Percentiles rank a stretch among this genome's conserved stretches.
These are phyloP conservation scores for Halophytophthora polymorphica DNA, from an alignment of 352 stramenopile genomes.

Conservation along the genomic window DNA sequence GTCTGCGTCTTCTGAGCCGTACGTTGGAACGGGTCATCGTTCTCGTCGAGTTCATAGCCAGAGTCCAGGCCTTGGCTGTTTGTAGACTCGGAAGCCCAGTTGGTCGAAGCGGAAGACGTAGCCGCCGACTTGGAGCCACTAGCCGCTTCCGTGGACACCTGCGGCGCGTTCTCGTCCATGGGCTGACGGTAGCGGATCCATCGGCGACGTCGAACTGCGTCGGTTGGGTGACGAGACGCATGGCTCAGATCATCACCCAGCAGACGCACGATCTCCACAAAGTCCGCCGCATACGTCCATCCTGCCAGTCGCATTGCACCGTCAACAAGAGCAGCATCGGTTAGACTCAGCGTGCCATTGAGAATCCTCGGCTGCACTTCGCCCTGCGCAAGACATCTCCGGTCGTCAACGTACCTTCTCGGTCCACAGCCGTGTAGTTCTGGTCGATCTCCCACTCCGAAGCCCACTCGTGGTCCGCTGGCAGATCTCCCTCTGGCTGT, in stretches of 20 bases:
- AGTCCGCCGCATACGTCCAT: conserved; percentile 85
- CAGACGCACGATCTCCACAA: conserved; percentile 69
- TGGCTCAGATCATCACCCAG: conserved; percentile 81
- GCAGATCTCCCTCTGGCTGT: conserved; percentile 61
- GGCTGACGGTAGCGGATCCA: conserved; percentile 77
- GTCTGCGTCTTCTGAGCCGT: conserved; percentile 85
- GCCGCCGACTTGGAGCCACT: conserved; percentile 34
- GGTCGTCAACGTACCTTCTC: conserved; percentile 29
- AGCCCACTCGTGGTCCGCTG: conserved; percentile 73
- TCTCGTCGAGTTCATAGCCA: conserved; percentile 44
- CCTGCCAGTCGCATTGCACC: conserved; percentile 9
- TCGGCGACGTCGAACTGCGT: conserved; percentile 70
- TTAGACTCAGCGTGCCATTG: not conserved
- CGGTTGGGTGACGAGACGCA: conserved; percentile 74
- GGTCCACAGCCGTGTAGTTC: conserved; percentile 78
- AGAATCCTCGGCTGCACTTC: not conserved
- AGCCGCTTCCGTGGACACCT: conserved; percentile 49
- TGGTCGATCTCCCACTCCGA: conserved; percentile 83
- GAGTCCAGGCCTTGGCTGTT: conserved; percentile 29
- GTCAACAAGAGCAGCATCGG: conserved; percentile 1
- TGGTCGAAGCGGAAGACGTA: conserved; percentile 39
- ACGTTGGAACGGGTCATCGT: conserved; percentile 84
- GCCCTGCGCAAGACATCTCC: not conserved
- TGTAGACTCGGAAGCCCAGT: conserved; percentile 44
- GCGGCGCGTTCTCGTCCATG: conserved; percentile 35